A percentile compares a stretch with the other conserved stretches of the same genome.
phyloP scores from a whole-genome alignment of 306 rosid genomes.

The Lathyrus oleraceus region DNA sequence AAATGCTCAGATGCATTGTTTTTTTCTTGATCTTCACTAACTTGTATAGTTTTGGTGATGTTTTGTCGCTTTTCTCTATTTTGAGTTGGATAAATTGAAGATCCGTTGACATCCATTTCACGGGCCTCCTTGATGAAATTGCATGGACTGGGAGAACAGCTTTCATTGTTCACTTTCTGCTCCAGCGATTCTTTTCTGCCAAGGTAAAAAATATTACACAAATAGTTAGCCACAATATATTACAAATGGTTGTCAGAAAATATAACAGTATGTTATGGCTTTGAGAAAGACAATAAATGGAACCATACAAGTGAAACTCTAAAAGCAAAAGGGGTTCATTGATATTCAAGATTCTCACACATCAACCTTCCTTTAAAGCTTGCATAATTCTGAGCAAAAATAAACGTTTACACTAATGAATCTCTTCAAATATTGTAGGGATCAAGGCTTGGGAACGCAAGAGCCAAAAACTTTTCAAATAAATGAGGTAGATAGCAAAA shows the following conservation, averaged over 20 bases:
- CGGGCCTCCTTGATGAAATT: constrained; percentile 30
- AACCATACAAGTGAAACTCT: constrained; percentile 9
- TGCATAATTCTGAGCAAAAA: constrained; percentile 9
- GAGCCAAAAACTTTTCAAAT: constrained; percentile 8
- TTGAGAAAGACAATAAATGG: not conserved
- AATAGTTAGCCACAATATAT: constrained; percentile 4
- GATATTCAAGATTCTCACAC: constrained; percentile 24
- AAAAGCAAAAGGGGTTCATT: constrained; percentile 15
- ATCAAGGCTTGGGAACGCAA: constrained; percentile 16
- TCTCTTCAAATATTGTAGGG: constrained; percentile 2
- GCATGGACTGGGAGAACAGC: constrained; percentile 3
- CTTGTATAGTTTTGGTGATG: constrained; percentile 29
- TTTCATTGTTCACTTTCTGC: constrained; percentile 38
- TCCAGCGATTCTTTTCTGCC: constrained; percentile 41
- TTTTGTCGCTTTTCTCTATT: constrained; percentile 33
- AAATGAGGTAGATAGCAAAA: constrained; percentile 23
- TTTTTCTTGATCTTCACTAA: constrained; percentile 35
- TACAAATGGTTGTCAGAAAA: constrained; percentile 8
- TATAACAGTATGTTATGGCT: constrained; percentile 22
- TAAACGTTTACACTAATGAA: constrained; percentile 12
- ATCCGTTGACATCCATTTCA: constrained; percentile 34
- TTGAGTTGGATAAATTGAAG: constrained; percentile 34
- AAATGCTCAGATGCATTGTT: constrained; percentile 26
- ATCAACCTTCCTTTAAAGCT: constrained; percentile 25
- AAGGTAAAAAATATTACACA: constrained; percentile 26